Evolutionary conservation across 2,329 filamentous ascomycete genomes (phyloP), one percentile per base, ranked within the genome.

Genomic region (Colletotrichum lini): DNA sequence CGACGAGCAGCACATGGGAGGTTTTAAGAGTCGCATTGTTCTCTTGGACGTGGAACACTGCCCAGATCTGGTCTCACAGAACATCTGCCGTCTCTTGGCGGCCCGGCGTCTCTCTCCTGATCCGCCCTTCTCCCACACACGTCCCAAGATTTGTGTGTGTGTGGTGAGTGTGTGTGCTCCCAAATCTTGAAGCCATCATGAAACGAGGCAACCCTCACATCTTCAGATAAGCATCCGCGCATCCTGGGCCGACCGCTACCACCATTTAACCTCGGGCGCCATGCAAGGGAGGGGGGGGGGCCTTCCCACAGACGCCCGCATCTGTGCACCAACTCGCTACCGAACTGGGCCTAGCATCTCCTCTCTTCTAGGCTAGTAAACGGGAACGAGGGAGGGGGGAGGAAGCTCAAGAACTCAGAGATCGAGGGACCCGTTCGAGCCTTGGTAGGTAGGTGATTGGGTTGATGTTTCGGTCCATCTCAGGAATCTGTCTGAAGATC

Each of bases 121-220:
- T 35, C 2, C 21, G 15, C n/a, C 16, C 30, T 30, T 44, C 18
- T 23, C 47, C 49, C 21, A 58, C 49, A 63, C 60, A 63, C 58
- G 45, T 49, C 58, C 58, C 44, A 38, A 52, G 66, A 35, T 23
- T 6, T 30, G 5, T 30, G 30, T 30, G 30, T 8, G 30, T 30
- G 30, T 30, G 8, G 8, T 30, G 30, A 30, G 30, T 30, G 42
- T 38, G 52, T 47, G 47, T 66, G 47, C 52, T 59, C 67, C 67
- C 67, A 67, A 66, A 62, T 72, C 63, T 60, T 73, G 72, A 73
- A 73, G 72, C 72, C 70, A 54, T 73, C 63, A 67, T 73, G 72
- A 73, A 73, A 73, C 72, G 66, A 63, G 50, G 52, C 49, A 71
- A 63, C 65, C 68, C 65, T 71, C 68, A 68, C 68, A 59, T 52